Percentiles rank a stretch among this genome's conserved stretches.
Evolutionary conservation across 139 green algal species (phyloP).

Genomic region (Ettlia oleoabundans): DNA sequence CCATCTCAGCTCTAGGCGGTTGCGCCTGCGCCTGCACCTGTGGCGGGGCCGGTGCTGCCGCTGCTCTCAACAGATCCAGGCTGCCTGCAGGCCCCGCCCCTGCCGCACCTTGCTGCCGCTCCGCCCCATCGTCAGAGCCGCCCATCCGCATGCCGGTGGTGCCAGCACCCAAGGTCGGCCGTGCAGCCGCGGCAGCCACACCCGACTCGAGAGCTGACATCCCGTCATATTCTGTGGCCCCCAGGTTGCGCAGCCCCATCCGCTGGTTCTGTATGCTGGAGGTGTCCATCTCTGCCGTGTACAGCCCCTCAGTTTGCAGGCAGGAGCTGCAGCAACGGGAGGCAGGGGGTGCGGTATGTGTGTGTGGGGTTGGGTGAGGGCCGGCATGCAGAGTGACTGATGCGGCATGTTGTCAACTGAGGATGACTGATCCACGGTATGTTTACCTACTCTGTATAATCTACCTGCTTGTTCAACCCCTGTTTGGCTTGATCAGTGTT

Average conservation of each 20-base stretch:
- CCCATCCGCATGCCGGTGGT: background rate
- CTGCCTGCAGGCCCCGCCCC: background rate
- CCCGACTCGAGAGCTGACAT: constrained; percentile 43
- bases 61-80: background rate
- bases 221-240: background rate
- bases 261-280: constrained; percentile 28
- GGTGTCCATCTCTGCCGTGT: constrained; percentile 55
- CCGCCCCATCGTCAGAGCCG: background rate
- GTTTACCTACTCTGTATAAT: too few relatives aligned
- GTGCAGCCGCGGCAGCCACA: background rate
- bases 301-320: constrained; percentile 58
- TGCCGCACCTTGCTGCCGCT: background rate
- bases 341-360: too few relatives aligned
- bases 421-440: too few relatives aligned
- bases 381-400: background rate
- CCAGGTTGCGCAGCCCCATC: constrained; percentile 59
- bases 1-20: background rate
- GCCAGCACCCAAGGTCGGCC: background rate
- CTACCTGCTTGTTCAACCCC: too few relatives aligned
- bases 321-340: constrained; percentile 30
- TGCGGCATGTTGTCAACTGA: too few relatives aligned
- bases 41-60: too few relatives aligned
- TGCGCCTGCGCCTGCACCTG: background rate
- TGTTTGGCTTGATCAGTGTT: too few relatives aligned
- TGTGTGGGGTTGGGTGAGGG: background rate